These are phyloP conservation scores for Maudiozyma serrabonitensis DNA, from an alignment of 805 yeast genomes.

Conservation along the genomic window DNA sequence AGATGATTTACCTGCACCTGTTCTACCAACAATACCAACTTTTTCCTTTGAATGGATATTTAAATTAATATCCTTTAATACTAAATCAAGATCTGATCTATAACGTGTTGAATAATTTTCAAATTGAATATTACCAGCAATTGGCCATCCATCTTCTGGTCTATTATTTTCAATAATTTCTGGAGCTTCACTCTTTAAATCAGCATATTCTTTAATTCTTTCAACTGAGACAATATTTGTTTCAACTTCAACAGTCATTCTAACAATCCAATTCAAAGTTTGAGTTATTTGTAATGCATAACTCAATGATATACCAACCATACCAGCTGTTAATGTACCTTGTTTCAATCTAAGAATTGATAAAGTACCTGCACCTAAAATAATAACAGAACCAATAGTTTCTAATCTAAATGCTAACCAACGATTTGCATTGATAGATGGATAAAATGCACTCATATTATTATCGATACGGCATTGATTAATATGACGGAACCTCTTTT, in stretches of 20 bases:
- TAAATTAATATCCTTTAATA: constrained; percentile 57
- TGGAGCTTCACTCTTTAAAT: constrained; percentile 79
- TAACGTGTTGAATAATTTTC: constrained; percentile 74
- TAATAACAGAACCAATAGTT: constrained; percentile 80
- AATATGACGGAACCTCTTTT: constrained; percentile 49
- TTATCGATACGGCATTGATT: constrained; percentile 67
- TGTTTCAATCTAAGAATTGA: constrained; percentile 58
- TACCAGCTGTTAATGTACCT: constrained; percentile 76
- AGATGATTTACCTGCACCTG: constrained; percentile 94
- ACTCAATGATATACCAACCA: constrained; percentile 87
- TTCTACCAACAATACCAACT: constrained; percentile 91
- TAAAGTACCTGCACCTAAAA: constrained; percentile 76
- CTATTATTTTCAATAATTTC: constrained; percentile 50
- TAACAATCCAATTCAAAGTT: constrained; percentile 90
- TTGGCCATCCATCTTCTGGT: constrained; percentile 71
- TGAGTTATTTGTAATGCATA: constrained; percentile 91
- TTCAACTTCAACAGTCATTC: constrained; percentile 98
- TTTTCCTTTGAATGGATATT: constrained; percentile 67
- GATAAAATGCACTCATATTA: constrained; percentile 88
- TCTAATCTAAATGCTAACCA: constrained; percentile 96
- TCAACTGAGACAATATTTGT: constrained; percentile 96
- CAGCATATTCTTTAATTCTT: constrained; percentile 80
- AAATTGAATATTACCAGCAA: constrained; percentile 55
- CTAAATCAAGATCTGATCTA: constrained; percentile 71
- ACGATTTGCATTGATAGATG: constrained; percentile 85